Base-by-base conservation (phyloP, 208 protist genomes). In the Naegleria lovaniensis region DNA sequence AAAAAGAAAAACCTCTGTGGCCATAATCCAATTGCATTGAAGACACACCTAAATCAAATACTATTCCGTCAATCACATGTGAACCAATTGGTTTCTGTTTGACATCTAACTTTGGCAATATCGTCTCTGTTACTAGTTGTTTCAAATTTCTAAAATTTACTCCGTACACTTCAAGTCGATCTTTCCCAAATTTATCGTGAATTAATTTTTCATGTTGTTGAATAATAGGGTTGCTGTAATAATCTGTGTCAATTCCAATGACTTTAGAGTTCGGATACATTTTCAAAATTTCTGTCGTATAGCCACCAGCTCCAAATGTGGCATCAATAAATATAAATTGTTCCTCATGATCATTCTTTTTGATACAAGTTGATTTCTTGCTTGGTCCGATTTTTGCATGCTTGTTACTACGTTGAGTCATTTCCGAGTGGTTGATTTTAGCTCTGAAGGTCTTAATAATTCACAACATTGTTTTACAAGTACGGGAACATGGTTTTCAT, bases 1-100 rank as follows among this genome's bases (percentile, higher is more conserved):
- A 11, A 38, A 92, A 90, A 16, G 89, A 92, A 52, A 92, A 92
- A n/a, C 91, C 91, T 89, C 91, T 5, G 2, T 76, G 11, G 0
- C 89, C 39, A 9, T 88, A 52, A 90, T 91, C 90, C 7, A 92
- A 58, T 90, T 88, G 83, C 19, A 75, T 55, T n/a, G 55, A 89
- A 83, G 9, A 40, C 7, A 92, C n/a, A 59, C 91, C 91, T 5
- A 92, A 85, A 58, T 92, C 91, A 51, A 92, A 87, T 5, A 91
- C 25, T n/a, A 92, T 85, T 19, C 90, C 90, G 51, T 90, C 52
- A 83, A 90, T 83, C 75, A 67, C 51, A 89, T 11, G 40, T 22
- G 5, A 25, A 43, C 9, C 41, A 48, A 19, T 7, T 85, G 16
- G 29, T 85, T 85, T 85, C 5, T 15, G 36, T 84, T 84, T 33